Base-by-base conservation (phyloP, 768 basidiomycete genomes). In the Gyrodon lividus region DNA sequence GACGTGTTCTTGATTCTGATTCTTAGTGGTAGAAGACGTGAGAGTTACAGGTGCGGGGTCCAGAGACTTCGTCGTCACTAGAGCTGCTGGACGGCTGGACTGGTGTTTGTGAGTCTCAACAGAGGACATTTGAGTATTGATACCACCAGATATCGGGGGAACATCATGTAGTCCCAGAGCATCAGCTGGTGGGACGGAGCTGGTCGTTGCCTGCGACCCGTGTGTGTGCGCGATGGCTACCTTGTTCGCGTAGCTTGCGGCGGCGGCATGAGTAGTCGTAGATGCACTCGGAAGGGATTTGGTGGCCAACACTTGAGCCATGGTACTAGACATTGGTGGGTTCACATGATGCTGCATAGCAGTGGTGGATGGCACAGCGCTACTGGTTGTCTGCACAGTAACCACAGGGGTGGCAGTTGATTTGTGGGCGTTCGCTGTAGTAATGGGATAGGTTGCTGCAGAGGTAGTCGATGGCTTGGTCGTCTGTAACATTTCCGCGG, bases 21-120 rank as follows among this genome's bases (percentile, higher is more conserved):
- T 59, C 48, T 55, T 70, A 48, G 47, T 17, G 39, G 38, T 34
- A 40, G 59, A 55, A 6, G 67, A 23, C 37, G 41, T 50, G 39
- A 54, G 20, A 20, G 51, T 46, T 16, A 39, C 38, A 34, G 58
- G 17, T 38, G 53, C 24, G 22, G 43, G 2, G 41, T 67, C 57
- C 51, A 53, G 43, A 28, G 57, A n/a, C 17, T 47, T 24, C 20
- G 69, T 51, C 30, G 49, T 48, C 10, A 42, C 47, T 14, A 46
- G 42, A 26, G 47, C 47, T 47, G 51, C 57, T 38, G 59, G 33
- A 19, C 65, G 66, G 43, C 26, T 52, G 6, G 57, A 28, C 30
- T 64, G 66, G 37, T 58, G 61, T 44, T 33, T 69, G 14, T 8
- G 42, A 6, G 54, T 26, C 20, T 70, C 68, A 10, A 48, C 38